A percentile compares a stretch with the other conserved stretches of the same genome.
These are phyloP conservation scores for Mycena metata DNA, from an alignment of 768 basidiomycete genomes.

Conservation along the genomic window DNA sequence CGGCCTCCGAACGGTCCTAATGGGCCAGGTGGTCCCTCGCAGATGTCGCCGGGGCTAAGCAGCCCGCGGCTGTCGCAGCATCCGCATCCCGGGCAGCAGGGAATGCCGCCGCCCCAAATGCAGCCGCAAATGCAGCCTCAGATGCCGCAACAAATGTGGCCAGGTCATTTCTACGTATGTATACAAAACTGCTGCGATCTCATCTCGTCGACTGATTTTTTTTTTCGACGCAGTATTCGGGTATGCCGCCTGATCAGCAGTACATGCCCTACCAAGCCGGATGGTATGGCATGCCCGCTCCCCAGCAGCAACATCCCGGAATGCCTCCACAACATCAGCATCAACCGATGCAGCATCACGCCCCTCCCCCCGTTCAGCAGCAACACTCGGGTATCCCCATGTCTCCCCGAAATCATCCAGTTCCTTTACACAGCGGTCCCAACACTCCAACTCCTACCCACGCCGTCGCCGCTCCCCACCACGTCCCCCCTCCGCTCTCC, in stretches of 20 bases:
- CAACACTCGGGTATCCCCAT: constrained; percentile 67
- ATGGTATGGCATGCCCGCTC: constrained; percentile 55
- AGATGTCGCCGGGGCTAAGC: constrained; percentile 65
- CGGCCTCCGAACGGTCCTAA: constrained; percentile 72
- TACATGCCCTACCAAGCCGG: constrained; percentile 59
- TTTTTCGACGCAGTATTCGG: constrained; percentile 53
- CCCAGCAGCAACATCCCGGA: constrained; percentile 45
- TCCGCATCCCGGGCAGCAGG: constrained; percentile 67
- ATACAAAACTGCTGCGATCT: background rate
- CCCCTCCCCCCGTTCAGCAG: constrained; percentile 62
- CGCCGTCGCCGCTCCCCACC: constrained; percentile 59
- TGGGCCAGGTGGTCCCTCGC: constrained; percentile 63
- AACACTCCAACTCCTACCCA: constrained; percentile 79
- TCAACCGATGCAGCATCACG: constrained; percentile 64
- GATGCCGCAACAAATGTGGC: constrained; percentile 58
- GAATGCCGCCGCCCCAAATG: constrained; percentile 57
- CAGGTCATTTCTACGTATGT: constrained; percentile 70
- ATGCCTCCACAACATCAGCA: constrained; percentile 55
- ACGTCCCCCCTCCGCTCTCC: constrained; percentile 59
- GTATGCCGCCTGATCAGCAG: constrained; percentile 55
- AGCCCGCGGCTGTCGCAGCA: constrained; percentile 77
- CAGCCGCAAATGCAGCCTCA: constrained; percentile 54
- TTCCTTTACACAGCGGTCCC: constrained; percentile 60
- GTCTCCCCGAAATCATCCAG: constrained; percentile 74
- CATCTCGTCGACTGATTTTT: constrained; percentile 18